Percentiles rank a stretch among this genome's conserved stretches.
These are phyloP conservation scores for Alternaria solani DNA, from an alignment of 2,329 filamentous ascomycete genomes.

Conservation along the genomic window DNA sequence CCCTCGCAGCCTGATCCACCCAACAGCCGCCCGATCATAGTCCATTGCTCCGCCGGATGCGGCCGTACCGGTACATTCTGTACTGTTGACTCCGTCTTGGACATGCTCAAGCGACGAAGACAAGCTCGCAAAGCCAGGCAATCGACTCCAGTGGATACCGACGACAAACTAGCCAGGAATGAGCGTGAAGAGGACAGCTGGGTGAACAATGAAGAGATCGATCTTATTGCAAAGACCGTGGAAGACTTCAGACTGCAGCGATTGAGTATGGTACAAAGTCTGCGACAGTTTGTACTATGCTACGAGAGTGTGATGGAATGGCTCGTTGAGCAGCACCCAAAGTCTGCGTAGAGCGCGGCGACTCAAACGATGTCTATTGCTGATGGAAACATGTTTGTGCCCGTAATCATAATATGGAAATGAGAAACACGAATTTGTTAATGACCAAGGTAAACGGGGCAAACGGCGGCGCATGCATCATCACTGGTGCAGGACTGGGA, in stretches of 20 bases:
- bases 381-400: slow-evolving; percentile 6
- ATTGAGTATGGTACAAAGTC: slow-evolving; percentile 94
- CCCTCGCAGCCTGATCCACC: slow-evolving; percentile 65
- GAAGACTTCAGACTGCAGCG: slow-evolving; percentile 89
- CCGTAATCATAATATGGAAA: slow-evolving; percentile 19
- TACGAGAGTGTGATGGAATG: slow-evolving; percentile 96
- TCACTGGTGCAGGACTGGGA: slow-evolving; percentile 7
- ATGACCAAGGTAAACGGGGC: slow-evolving; percentile 1
- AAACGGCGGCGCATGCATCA: slow-evolving; percentile 12
- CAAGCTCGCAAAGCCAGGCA: slow-evolving; percentile 48
- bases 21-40: slow-evolving; percentile 75
- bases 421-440: slow-evolving; percentile 17
- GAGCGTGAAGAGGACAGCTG: slow-evolving; percentile 64
- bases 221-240: slow-evolving; percentile 86
- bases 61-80: slow-evolving; percentile 96
- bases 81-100: slow-evolving; percentile 92
- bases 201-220: slow-evolving; percentile 74
- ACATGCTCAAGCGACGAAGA: slow-evolving; percentile 92
- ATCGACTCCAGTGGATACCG: slow-evolving; percentile 55
- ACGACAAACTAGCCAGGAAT: slow-evolving; percentile 27
- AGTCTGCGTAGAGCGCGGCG: slow-evolving; percentile 34
- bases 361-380: not conserved
- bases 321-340: slow-evolving; percentile 63
- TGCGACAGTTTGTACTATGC: slow-evolving; percentile 92
- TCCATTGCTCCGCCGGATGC: slow-evolving; percentile 96